phyloP scores from a whole-genome alignment of 1,284 basidiomycete species.

The Jaminaea rosea region DNA sequence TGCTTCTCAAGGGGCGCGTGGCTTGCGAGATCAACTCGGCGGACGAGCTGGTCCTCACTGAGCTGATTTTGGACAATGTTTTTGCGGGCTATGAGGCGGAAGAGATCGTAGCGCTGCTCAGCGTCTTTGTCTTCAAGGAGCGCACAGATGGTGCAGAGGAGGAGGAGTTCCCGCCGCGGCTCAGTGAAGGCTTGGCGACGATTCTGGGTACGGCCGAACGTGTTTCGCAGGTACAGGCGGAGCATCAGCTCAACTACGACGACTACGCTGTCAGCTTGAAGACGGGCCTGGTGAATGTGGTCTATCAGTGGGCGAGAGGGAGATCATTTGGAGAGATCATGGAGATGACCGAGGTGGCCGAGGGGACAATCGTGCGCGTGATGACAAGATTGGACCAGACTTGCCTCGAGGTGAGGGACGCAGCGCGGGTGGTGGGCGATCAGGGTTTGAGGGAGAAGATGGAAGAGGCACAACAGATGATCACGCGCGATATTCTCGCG shows the following conservation, averaged over 20 bases:
- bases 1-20: slow-evolving; percentile 89
- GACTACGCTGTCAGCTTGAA: slow-evolving; percentile 26
- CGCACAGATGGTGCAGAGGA: slow-evolving; percentile 69
- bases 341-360: slow-evolving; percentile 81
- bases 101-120: slow-evolving; percentile 92
- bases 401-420: slow-evolving; percentile 91
- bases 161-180: slow-evolving; percentile 65
- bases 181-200: slow-evolving; percentile 61
- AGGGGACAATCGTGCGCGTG: slow-evolving; percentile 91
- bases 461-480: slow-evolving; percentile 85
- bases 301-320: slow-evolving; percentile 97
- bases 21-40: slow-evolving; percentile 99
- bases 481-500: slow-evolving; percentile 50
- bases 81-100: slow-evolving; percentile 81
- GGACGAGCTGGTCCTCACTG: slow-evolving; percentile 76
- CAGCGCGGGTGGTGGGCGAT: slow-evolving; percentile 93
- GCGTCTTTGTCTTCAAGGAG: slow-evolving; percentile 94
- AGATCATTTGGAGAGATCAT: slow-evolving; percentile 96
- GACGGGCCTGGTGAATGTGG: slow-evolving; percentile 76
- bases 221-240: slow-evolving; percentile 68
- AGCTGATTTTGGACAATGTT: slow-evolving; percentile 91
- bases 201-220: slow-evolving; percentile 75
- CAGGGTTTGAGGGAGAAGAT: slow-evolving; percentile 92
- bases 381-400: slow-evolving; percentile 95
- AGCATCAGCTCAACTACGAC: slow-evolving; percentile 53